Conservation (phyloP, 1,284 basidiomycete genomes). For the Tilletia horrida region DNA sequence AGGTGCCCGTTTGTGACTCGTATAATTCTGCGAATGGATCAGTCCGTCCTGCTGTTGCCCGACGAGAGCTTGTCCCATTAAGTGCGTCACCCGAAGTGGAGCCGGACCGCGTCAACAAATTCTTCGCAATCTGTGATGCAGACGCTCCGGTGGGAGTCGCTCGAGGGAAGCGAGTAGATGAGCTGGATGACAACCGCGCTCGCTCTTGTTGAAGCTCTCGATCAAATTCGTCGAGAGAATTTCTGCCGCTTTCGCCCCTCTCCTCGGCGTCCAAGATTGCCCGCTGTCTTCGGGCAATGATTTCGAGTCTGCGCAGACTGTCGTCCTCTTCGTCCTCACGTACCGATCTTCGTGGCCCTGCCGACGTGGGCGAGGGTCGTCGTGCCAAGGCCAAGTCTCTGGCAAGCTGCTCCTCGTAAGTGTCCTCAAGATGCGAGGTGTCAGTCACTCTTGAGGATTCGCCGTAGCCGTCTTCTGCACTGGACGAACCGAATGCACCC, state of each 20-base stretch:
- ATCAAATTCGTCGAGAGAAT: constrained; percentile 43
- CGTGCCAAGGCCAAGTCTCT: neutral
- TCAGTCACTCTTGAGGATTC: neutral
- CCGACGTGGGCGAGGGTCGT: neutral
- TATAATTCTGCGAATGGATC: constrained; percentile 12
- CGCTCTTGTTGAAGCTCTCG: constrained; percentile 35
- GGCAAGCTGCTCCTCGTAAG: neutral
- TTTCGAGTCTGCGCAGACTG: neutral
- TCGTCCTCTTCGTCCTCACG: constrained; percentile 6
- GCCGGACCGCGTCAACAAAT: neutral
- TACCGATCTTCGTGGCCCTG: neutral
- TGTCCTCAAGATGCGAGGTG: neutral
- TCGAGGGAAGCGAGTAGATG: neutral
- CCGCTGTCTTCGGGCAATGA: constrained; percentile 11
- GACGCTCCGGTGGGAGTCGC: neutral
- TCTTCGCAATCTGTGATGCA: constrained; percentile 4
- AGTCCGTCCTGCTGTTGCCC: neutral
- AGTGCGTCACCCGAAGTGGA: neutral
- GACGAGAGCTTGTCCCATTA: neutral
- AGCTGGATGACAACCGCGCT: neutral
- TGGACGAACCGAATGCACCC: neutral
- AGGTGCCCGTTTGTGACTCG: constrained; percentile 1
- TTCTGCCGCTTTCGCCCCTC: constrained; percentile 6
- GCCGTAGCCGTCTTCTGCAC: neutral
- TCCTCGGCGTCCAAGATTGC: constrained; percentile 15